Conservation (phyloP, 129 eudicot species). For the Escallonia herrerae region DNA sequence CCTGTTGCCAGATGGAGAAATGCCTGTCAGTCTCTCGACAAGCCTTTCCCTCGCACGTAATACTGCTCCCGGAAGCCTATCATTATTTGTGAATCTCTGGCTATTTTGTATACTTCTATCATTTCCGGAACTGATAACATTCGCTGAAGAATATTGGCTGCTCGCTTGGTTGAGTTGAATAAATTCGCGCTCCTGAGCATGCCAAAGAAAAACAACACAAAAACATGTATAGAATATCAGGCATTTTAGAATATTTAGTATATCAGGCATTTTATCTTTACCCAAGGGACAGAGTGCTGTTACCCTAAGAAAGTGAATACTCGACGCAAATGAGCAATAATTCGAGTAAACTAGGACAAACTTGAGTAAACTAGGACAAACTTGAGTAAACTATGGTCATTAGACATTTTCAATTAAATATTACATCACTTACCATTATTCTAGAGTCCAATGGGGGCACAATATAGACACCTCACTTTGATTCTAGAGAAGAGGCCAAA, state of each 20-base stretch:
- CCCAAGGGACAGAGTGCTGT: background rate
- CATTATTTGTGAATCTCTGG: slow-evolving; percentile 35
- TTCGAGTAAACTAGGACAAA: too few species aligned
- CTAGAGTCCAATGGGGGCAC: background rate
- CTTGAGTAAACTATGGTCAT: background rate
- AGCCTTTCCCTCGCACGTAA: slow-evolving; percentile 91
- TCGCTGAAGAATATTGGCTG: slow-evolving; percentile 28
- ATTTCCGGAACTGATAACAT: slow-evolving; percentile 31
- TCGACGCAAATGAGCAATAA: background rate
- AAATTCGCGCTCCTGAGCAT: slow-evolving; percentile 44
- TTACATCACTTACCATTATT: background rate
- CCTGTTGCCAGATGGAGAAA: slow-evolving; percentile 55
- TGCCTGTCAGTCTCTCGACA: slow-evolving; percentile 72
- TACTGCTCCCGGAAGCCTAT: slow-evolving; percentile 86
- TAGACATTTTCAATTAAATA: background rate
- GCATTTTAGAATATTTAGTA: too few species aligned
- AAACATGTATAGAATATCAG: background rate
- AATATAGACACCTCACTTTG: background rate
- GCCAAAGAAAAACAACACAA: slow-evolving; percentile 7
- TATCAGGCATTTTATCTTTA: background rate
- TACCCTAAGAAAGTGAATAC: background rate
- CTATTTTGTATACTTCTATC: slow-evolving; percentile 28
- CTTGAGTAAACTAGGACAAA: background rate
- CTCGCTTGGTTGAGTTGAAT: slow-evolving; percentile 32
- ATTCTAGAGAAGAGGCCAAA: background rate